A percentile compares a stretch with the other conserved stretches of the same genome.
Evolutionary conservation across 2,329 filamentous ascomycete species (phyloP).

Genomic region (Diaporthe eres): DNA sequence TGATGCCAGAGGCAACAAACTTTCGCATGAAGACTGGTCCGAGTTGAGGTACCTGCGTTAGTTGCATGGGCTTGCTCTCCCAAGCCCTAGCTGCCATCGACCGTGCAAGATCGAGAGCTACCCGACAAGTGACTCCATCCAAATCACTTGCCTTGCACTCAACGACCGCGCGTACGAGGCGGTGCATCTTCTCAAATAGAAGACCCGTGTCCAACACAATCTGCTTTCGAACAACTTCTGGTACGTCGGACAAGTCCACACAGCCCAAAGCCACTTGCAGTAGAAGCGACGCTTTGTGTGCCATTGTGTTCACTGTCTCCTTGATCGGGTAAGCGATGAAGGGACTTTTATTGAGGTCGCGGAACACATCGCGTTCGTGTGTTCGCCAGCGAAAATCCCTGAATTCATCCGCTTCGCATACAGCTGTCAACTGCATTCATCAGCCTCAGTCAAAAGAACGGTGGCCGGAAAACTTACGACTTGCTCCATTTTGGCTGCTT

Average conservation of each 20-base stretch:
- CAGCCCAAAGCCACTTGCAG: constrained; percentile 80
- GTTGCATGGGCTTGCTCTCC: constrained; percentile 85
- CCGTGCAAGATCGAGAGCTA: constrained; percentile 82
- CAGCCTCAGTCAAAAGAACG: constrained; percentile 10
- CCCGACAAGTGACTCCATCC: constrained; percentile 77
- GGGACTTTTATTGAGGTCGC: constrained; percentile 77
- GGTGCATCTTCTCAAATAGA: constrained; percentile 78
- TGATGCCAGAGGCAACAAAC: constrained; percentile 79
- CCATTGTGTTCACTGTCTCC: constrained; percentile 73
- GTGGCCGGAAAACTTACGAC: constrained; percentile 67
- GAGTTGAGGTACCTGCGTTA: constrained; percentile 86
- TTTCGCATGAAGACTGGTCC: constrained; percentile 83
- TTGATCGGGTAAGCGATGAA: constrained; percentile 80
- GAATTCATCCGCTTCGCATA: constrained; percentile 81
- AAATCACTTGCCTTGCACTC: constrained; percentile 74
- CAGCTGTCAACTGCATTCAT: constrained; percentile 69
- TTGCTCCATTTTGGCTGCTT: constrained; percentile 72
- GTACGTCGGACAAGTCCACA: constrained; percentile 63
- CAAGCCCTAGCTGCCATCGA: constrained; percentile 82
- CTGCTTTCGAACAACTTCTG: constrained; percentile 51
- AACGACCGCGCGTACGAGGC: constrained; percentile 81
- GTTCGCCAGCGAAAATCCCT: constrained; percentile 78
- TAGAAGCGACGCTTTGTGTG: constrained; percentile 83
- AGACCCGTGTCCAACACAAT: constrained; percentile 72
- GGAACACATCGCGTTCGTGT: constrained; percentile 78